Percentiles rank a stretch among this genome's conserved stretches.
Conservation (phyloP, 345 rosid species). For the Citrus mangshanensis region DNA sequence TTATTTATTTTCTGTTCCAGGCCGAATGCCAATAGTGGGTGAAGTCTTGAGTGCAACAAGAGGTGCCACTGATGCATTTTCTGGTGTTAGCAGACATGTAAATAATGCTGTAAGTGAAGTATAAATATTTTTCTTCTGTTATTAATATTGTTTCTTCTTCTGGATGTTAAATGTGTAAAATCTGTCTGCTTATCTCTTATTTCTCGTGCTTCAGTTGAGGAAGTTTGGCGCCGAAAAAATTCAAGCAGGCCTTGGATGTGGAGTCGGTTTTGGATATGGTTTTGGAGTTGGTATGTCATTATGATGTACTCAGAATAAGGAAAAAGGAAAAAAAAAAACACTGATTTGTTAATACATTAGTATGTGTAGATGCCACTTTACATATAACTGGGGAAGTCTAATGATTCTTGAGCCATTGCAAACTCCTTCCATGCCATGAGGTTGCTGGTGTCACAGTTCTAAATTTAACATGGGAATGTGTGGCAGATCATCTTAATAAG, state of each 20-base stretch:
- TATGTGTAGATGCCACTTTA: neutral
- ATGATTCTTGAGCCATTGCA: constrained; percentile 9
- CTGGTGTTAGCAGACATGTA: constrained; percentile 72
- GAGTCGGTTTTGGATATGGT: constrained; percentile 81
- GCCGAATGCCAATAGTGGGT: constrained; percentile 72
- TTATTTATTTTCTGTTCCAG: constrained; percentile 31
- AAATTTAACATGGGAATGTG: neutral
- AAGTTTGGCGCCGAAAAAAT: constrained; percentile 60
- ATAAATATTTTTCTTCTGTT: neutral
- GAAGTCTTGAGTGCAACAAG: constrained; percentile 90
- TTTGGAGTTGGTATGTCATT: constrained; percentile 62
- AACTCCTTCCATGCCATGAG: neutral
- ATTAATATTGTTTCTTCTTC: neutral
- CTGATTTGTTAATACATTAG: neutral
- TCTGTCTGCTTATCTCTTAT: constrained; percentile 6
- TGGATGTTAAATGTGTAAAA: neutral
- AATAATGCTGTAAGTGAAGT: constrained; percentile 58
- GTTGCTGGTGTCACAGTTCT: neutral
- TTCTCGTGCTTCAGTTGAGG: constrained; percentile 37
- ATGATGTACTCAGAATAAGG: neutral
- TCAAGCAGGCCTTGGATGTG: constrained; percentile 70
- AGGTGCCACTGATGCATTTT: constrained; percentile 88
- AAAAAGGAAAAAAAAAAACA: neutral
- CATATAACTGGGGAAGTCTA: neutral
- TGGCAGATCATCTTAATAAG: neutral